Percentiles rank a stretch among this genome's conserved stretches.
Evolutionary conservation across 2,329 filamentous ascomycete species (phyloP).

Genomic region (Botrytis paeoniae): DNA sequence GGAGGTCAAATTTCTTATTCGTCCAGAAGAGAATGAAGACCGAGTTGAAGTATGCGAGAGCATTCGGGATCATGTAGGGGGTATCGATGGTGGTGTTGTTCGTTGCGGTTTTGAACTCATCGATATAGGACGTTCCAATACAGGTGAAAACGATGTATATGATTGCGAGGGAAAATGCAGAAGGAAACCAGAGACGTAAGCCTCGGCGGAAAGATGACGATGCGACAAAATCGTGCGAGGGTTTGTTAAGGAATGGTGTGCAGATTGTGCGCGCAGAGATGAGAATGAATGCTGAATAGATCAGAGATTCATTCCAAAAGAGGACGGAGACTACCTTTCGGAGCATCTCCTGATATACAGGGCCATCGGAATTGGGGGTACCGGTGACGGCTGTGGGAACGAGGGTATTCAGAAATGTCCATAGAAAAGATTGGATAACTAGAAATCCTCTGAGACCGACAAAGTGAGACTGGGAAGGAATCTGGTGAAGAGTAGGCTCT

Average conservation of each 20-base stretch:
- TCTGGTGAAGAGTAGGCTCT: constrained; percentile 12
- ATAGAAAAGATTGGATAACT: constrained; percentile 44
- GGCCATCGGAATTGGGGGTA: constrained; percentile 39
- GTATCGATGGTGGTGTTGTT: constrained; percentile 40
- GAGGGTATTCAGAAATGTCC: constrained; percentile 46
- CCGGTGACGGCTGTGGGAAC: constrained; percentile 43
- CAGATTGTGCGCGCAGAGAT: constrained; percentile 44
- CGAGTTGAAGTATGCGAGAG: constrained; percentile 45
- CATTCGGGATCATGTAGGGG: constrained; percentile 40
- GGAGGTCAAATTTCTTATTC: constrained; percentile 39
- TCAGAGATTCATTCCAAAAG: constrained; percentile 44
- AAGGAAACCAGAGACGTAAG: constrained; percentile 43
- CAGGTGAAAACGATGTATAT: constrained; percentile 40
- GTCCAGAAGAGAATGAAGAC: constrained; percentile 48
- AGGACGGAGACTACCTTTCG: constrained; percentile 46
- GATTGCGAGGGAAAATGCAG: constrained; percentile 43
- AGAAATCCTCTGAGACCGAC: constrained; percentile 46
- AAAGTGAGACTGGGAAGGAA: constrained; percentile 29
- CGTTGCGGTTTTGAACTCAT: constrained; percentile 40
- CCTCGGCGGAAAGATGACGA: constrained; percentile 44
- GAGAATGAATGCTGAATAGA: constrained; percentile 46
- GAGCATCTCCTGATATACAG: constrained; percentile 42
- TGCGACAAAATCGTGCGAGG: constrained; percentile 39
- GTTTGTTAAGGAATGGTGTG: constrained; percentile 43
- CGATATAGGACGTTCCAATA: constrained; percentile 39